phyloP scores from a whole-genome alignment of 306 rosid genomes.

The Spatholobus suberectus region DNA sequence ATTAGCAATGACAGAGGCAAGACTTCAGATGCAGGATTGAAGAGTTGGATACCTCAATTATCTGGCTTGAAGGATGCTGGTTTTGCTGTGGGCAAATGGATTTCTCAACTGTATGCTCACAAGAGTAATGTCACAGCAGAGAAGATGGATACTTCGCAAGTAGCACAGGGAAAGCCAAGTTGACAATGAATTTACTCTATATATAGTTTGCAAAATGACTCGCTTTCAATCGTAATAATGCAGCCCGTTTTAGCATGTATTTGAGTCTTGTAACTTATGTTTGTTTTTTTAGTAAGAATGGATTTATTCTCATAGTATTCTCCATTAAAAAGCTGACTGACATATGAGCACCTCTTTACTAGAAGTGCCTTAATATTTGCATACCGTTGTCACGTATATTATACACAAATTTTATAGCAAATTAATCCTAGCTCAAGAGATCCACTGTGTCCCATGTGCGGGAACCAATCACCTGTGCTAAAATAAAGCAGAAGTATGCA shows the following conservation, averaged over 20 bases:
- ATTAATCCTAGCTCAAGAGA: too few relatives aligned
- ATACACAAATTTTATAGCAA: too few relatives aligned
- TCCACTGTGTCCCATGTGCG: too few relatives aligned
- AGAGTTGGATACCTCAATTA: conserved; percentile 57
- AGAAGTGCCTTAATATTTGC: neutral
- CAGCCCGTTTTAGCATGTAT: neutral
- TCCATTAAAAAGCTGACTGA: neutral
- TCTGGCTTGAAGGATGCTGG: conserved; percentile 39
- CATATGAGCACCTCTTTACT: neutral
- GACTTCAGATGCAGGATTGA: conserved; percentile 36
- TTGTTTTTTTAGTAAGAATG: neutral
- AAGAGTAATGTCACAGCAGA: conserved; percentile 58
- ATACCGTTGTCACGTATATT: too few relatives aligned
- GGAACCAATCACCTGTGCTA: too few relatives aligned
- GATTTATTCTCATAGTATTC: neutral
- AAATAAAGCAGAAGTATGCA: too few relatives aligned
- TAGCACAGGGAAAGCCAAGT: conserved; percentile 41
- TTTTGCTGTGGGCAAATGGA: conserved; percentile 46
- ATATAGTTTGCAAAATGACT: conserved; percentile 10
- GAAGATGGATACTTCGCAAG: conserved; percentile 45
- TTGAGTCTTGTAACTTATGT: neutral
- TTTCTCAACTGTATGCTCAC: conserved; percentile 71
- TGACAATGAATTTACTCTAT: conserved; percentile 10
- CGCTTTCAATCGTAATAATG: conserved; percentile 18
- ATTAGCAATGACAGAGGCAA: conserved; percentile 40